A percentile compares a stretch with the other conserved stretches of the same genome.
Conservation (phyloP, 73 alveolate genomes). For the Paramecium octaurelia region DNA sequence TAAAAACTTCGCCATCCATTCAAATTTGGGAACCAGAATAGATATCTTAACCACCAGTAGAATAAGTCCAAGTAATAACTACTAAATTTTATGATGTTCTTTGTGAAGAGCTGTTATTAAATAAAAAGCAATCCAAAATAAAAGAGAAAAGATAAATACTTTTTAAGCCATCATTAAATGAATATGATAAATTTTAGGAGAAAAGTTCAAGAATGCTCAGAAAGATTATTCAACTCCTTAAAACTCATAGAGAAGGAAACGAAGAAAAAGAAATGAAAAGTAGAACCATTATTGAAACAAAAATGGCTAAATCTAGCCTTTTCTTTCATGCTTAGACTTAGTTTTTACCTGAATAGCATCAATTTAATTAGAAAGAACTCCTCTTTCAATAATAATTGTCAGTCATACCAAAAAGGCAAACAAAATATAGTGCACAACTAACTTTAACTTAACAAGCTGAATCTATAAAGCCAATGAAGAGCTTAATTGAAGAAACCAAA, state of each 20-base stretch:
- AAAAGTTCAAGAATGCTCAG: not conserved
- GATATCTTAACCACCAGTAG: not conserved
- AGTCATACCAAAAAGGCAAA: not conserved
- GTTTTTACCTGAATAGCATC: not conserved
- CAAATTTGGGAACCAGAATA: not conserved
- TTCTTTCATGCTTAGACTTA: not conserved
- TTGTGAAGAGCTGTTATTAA: not conserved
- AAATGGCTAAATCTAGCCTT: not conserved
- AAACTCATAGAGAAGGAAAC: not conserved
- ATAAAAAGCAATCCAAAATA: not conserved
- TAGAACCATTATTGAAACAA: not conserved
- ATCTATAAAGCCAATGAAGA: conserved; percentile 18
- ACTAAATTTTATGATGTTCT: not conserved
- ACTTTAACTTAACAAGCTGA: not conserved
- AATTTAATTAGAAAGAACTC: not conserved
- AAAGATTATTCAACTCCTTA: not conserved
- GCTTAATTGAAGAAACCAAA: not conserved
- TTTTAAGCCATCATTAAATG: not conserved
- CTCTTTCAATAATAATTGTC: not conserved
- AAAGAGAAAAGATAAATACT: not conserved
- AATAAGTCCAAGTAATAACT: not conserved
- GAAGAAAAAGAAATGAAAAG: not conserved
- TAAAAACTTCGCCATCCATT: not conserved
- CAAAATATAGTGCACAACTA: not conserved
- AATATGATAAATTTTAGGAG: not conserved